These are phyloP conservation scores for Termitomyces bulborhizus DNA, from an alignment of 768 basidiomycete species.

Conservation along the genomic window DNA sequence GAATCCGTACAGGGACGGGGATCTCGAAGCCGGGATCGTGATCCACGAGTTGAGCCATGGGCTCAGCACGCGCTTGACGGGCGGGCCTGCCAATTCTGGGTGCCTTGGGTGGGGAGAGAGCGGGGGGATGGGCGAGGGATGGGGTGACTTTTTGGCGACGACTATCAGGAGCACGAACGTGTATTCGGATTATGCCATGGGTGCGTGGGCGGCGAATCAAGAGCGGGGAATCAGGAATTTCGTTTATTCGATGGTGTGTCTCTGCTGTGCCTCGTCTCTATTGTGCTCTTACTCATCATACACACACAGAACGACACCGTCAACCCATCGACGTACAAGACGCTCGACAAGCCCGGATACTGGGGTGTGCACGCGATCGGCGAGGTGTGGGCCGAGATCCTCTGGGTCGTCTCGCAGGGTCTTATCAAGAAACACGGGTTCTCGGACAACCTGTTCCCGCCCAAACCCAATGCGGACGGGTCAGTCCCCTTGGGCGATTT, in stretches of 20 bases:
- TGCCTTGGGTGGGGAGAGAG: conserved; percentile 95
- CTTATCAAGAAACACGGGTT: conserved; percentile 83
- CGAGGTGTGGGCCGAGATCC: conserved; percentile 93
- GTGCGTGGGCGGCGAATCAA: conserved; percentile 88
- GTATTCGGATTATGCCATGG: conserved; percentile 86
- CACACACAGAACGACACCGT: conserved; percentile 42
- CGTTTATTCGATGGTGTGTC: conserved; percentile 64
- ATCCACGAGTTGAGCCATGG: conserved; percentile 90
- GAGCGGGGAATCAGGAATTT: conserved; percentile 80
- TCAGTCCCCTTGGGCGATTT: conserved; percentile 67
- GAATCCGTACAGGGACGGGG: conserved; percentile 88
- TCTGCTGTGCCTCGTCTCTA: conserved; percentile 1
- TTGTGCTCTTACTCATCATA: background rate
- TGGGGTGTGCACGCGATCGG: conserved; percentile 92
- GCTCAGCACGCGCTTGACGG: conserved; percentile 88
- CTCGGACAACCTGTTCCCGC: conserved; percentile 76
- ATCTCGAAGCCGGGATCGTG: conserved; percentile 94
- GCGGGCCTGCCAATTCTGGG: conserved; percentile 87
- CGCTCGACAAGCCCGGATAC: conserved; percentile 88
- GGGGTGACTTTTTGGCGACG: conserved; percentile 93
- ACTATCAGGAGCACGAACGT: conserved; percentile 69
- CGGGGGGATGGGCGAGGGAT: conserved; percentile 97
- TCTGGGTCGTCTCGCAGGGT: conserved; percentile 72
- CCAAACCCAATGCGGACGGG: conserved; percentile 56
- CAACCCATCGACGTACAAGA: conserved; percentile 94